Evolutionary conservation across 345 rosid genomes (phyloP).

Genomic region (Citrus australasica): DNA sequence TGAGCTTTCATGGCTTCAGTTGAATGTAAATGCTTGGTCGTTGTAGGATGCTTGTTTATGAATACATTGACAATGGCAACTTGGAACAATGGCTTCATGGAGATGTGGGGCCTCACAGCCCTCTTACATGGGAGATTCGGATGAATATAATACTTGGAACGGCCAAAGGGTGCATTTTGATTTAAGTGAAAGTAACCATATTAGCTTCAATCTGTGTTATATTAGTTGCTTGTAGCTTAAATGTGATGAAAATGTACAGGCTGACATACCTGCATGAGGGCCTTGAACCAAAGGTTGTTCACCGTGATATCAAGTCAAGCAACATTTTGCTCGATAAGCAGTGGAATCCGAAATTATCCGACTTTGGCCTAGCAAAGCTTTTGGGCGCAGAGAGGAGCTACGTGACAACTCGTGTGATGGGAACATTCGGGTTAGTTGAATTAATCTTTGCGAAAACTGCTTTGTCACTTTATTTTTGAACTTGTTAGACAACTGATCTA

Average conservation of each 20-base stretch:
- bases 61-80: conserved; percentile 85
- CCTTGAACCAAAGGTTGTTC: conserved; percentile 93
- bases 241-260: conserved; percentile 23
- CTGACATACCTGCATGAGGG: conserved; percentile 85
- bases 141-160: conserved; percentile 77
- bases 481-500: background rate
- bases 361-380: conserved; percentile 88
- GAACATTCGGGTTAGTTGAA: conserved; percentile 75
- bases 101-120: conserved; percentile 69
- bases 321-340: conserved; percentile 85
- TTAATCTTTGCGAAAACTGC: background rate
- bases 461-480: background rate
- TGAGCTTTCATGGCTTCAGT: background rate
- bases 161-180: conserved; percentile 62
- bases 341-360: conserved; percentile 88
- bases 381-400: conserved; percentile 82
- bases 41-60: conserved; percentile 80
- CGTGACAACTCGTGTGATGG: conserved; percentile 96
- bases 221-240: conserved; percentile 4
- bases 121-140: conserved; percentile 84
- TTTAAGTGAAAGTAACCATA: background rate
- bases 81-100: conserved; percentile 95
- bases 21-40: background rate
- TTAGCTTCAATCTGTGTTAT: conserved; percentile 2
- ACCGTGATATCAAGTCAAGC: conserved; percentile 84